phyloP scores from a whole-genome alignment of 176 grass and related monocot genomes.

The Bothriochloa decipiens region DNA sequence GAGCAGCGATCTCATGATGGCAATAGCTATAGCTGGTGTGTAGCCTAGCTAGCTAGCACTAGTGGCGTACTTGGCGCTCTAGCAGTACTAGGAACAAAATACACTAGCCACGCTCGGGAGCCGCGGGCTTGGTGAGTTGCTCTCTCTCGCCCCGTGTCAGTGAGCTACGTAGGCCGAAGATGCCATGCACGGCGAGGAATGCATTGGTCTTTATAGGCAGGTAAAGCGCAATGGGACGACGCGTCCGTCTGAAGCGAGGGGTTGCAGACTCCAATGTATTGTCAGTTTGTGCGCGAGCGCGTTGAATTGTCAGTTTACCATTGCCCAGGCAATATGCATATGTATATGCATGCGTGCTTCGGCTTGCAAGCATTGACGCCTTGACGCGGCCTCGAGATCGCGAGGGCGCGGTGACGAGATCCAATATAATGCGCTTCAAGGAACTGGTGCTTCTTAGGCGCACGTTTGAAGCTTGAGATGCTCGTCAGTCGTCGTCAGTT shows the following conservation, averaged over 20 bases:
- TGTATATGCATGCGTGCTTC: no score
- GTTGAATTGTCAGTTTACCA: no score
- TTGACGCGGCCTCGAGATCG: background rate
- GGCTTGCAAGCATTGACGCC: background rate
- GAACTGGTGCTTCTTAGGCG: background rate
- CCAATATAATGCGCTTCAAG: background rate
- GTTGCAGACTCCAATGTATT: background rate
- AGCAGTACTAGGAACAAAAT: no score
- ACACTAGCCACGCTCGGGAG: no score
- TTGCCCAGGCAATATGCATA: no score
- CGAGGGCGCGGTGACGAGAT: background rate
- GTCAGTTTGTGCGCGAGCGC: background rate
- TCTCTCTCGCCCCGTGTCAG: no score
- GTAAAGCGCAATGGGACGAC: conserved; percentile 5
- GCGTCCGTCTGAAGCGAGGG: conserved; percentile 19
- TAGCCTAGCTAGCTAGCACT: no score
- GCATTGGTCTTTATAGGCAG: conserved; percentile 31
- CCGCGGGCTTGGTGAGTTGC: no score
- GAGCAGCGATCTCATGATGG: conserved; percentile 15
- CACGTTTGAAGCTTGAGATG: background rate
- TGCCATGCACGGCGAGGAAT: background rate
- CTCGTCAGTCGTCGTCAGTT: background rate
- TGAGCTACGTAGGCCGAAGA: background rate
- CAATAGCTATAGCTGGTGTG: background rate
- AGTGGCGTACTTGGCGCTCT: no score